phyloP scores from a whole-genome alignment of 768 basidiomycete genomes.

The Lactarius deliciosus region DNA sequence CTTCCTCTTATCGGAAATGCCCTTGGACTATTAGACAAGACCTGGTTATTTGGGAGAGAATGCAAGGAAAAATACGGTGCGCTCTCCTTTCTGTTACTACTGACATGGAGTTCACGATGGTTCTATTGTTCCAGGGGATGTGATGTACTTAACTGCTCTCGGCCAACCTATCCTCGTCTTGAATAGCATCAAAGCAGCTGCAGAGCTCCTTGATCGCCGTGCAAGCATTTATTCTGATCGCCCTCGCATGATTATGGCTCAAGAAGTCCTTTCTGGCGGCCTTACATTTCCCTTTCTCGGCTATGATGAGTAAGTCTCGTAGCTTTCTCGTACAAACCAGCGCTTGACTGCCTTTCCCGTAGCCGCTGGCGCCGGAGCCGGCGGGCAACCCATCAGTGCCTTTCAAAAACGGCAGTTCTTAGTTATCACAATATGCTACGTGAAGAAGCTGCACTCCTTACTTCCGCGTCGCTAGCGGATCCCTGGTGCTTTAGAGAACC shows the following conservation, averaged over 20 bases:
- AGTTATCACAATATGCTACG: background rate
- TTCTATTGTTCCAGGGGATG: slow-evolving; percentile 28
- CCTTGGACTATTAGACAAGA: background rate
- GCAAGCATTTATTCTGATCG: background rate
- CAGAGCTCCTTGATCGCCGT: background rate
- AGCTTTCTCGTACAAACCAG: background rate
- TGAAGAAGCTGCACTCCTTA: background rate
- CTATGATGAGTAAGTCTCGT: slow-evolving; percentile 29
- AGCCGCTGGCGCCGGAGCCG: slow-evolving; percentile 8
- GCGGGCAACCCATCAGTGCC: background rate
- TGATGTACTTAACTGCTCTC: background rate
- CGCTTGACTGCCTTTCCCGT: slow-evolving; percentile 16
- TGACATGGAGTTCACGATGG: slow-evolving; percentile 8
- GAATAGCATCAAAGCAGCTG: background rate
- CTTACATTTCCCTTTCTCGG: slow-evolving; percentile 33
- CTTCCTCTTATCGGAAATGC: slow-evolving; percentile 5
- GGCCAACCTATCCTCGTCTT: background rate
- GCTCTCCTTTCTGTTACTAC: background rate
- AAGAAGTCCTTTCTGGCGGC: slow-evolving; percentile 37
- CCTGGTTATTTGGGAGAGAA: background rate
- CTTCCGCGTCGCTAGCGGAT: background rate
- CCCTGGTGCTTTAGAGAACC: no score
- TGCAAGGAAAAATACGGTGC: background rate
- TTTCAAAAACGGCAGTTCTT: background rate
- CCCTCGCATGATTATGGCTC: slow-evolving; percentile 30